Conservation (phyloP, 2,329 filamentous ascomycete genomes). For the Pseudogymnoascus sp. region DNA sequence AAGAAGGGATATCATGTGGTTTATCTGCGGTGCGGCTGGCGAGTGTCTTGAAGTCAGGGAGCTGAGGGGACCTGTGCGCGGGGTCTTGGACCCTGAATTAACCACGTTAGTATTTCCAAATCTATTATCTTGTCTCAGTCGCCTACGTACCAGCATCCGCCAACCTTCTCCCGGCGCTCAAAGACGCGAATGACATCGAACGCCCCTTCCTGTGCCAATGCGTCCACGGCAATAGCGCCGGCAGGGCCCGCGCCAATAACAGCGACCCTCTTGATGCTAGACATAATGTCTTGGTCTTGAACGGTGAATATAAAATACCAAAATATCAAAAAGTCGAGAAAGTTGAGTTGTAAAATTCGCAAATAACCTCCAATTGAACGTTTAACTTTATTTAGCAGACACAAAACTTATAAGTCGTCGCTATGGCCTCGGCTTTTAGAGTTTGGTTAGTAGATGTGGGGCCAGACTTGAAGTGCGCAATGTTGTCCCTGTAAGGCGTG, state of each 20-base stretch:
- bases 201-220: slow-evolving; percentile 48
- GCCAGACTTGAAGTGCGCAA: neutral
- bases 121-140: neutral
- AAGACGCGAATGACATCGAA: slow-evolving; percentile 57
- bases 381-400: neutral
- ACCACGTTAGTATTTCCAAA: neutral
- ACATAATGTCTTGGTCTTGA: slow-evolving; percentile 6
- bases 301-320: neutral
- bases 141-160: slow-evolving; percentile 49
- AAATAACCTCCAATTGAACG: neutral
- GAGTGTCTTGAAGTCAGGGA: slow-evolving; percentile 40
- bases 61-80: slow-evolving; percentile 31
- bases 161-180: slow-evolving; percentile 51
- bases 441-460: neutral
- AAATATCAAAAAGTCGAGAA: neutral
- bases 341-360: neutral
- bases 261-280: slow-evolving; percentile 38
- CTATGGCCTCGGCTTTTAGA: neutral
- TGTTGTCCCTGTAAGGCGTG: neutral
- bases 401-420: neutral
- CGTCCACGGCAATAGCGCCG: slow-evolving; percentile 54
- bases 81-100: slow-evolving; percentile 36
- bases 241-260: slow-evolving; percentile 56
- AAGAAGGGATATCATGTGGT: slow-evolving; percentile 39
- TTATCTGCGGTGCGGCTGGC: slow-evolving; percentile 44